phyloP scores from a whole-genome alignment of 306 rosid genomes.

The Parietaria judaica region DNA sequence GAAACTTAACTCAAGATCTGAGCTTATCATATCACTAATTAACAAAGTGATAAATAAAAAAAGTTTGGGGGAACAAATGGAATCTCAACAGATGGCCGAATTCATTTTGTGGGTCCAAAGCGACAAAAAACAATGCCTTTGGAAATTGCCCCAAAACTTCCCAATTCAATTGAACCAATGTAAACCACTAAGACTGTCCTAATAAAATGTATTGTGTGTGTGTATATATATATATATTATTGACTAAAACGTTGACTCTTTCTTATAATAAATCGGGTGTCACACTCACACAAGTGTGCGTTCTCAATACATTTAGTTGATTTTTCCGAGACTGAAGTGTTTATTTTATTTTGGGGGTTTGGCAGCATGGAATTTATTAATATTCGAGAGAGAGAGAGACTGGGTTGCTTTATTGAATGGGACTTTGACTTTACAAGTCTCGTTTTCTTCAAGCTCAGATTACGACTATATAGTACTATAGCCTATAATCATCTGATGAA shows the following conservation, averaged over 20 bases:
- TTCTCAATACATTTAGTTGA: too few species aligned
- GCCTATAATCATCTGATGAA: too few species aligned
- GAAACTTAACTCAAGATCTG: neutral
- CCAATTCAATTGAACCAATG: neutral
- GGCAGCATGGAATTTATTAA: too few species aligned
- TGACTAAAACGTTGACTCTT: neutral
- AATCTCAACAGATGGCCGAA: neutral
- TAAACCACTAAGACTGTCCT: neutral
- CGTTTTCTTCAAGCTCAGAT: too few species aligned
- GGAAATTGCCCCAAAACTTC: conserved; percentile 18
- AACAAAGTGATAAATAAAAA: neutral
- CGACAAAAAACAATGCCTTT: neutral
- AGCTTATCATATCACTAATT: neutral
- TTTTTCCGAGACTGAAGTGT: too few species aligned
- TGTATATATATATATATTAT: neutral
- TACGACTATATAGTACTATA: too few species aligned
- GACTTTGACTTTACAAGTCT: too few species aligned
- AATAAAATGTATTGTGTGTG: too few species aligned
- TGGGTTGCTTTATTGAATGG: too few species aligned
- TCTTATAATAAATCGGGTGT: neutral
- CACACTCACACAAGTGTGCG: too few species aligned
- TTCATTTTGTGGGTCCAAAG: conserved; percentile 5
- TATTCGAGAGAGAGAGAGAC: too few species aligned
- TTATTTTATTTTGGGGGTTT: too few species aligned
- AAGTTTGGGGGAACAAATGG: neutral